Percentiles rank a stretch among this genome's conserved stretches.
These are phyloP conservation scores for Nakazawaea pomicola DNA, from an alignment of 805 yeast genomes.

Conservation along the genomic window DNA sequence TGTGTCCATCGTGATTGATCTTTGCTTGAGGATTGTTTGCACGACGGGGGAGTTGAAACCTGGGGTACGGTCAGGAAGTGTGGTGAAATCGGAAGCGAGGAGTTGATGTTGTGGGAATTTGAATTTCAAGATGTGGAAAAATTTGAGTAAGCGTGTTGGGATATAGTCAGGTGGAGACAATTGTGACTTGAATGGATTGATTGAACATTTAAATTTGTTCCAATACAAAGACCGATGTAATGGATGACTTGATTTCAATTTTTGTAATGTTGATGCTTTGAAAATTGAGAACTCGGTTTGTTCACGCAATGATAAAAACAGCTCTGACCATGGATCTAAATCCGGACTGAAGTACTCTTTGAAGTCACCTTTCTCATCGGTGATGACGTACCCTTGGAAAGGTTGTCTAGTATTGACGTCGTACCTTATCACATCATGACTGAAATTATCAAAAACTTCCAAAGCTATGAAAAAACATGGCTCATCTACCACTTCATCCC, in stretches of 20 bases:
- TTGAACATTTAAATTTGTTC: conserved; percentile 39
- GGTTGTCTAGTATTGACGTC: conserved; percentile 65
- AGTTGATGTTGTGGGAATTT: conserved; percentile 74
- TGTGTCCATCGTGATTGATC: conserved; percentile 64
- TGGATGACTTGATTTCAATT: conserved; percentile 48
- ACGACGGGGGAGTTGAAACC: conserved; percentile 78
- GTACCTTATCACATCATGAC: conserved; percentile 78
- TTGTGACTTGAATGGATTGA: conserved; percentile 63
- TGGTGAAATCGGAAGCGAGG: conserved; percentile 66
- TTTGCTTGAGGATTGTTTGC: conserved; percentile 64
- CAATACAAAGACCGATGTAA: conserved; percentile 23
- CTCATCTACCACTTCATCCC: conserved; percentile 54
- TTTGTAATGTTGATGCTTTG: conserved; percentile 5
- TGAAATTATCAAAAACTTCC: conserved; percentile 79
- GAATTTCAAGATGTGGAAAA: conserved; percentile 56
- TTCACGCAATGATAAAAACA: conserved; percentile 53
- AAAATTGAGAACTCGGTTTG: conserved; percentile 34
- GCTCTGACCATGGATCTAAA: conserved; percentile 49
- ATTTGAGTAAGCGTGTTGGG: conserved; percentile 69
- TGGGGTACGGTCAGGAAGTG: conserved; percentile 39
- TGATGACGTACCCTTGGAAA: conserved; percentile 70
- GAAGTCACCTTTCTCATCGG: conserved; percentile 71
- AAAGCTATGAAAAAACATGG: conserved; percentile 76
- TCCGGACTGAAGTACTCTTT: conserved; percentile 65
- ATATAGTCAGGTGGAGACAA: conserved; percentile 71